Evolutionary conservation across 495 filamentous ascomycete species (phyloP), one percentile per base, ranked within the genome.

Genomic region (Usnea hakonensis): DNA sequence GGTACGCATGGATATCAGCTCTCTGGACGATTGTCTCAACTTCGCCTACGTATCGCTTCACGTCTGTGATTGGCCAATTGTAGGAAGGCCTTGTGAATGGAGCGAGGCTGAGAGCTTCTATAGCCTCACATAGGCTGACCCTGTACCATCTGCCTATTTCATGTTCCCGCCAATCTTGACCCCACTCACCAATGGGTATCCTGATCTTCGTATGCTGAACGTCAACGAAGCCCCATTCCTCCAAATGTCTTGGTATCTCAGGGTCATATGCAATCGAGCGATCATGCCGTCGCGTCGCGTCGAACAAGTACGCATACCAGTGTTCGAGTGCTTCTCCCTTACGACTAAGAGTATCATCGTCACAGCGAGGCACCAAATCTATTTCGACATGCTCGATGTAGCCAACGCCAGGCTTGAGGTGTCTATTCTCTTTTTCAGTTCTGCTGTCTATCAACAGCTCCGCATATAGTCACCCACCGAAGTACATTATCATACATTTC

Each of bases 321-420:
- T 73, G 58, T 84, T 75, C 37, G 71, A 73, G 58, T 74, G 82
- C 53, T 78, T 75, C 60, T 68, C 62, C 44, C 82, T 73, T 68
- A 10, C 48, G 48, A 7, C 14, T 19, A 85, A 61, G 71, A 69
- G 59, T 82, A n/a, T 82, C 80, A 67, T 91, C 87, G 60, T 93
- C 89, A 63, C 85, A 89, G 32, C 85, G 87, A n/a, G 90, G 90
- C 30, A 81, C 75, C 55, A 88, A 84, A 71, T 97, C 91, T 37
- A 97, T 89, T 70, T 97, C 93, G n/a, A 96, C 84, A 59, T 96
- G 91, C 73, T 97, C 93, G 53, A 96, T 77, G 73, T 82, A 85
- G 14, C 90, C 91, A 60, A 72, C 75, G 6, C 87, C 85, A 13
- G 92, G 90, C 63, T 83, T 87, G n/a, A 96, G 81, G 67, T 96